phyloP scores from a whole-genome alignment of 202 grass and related monocot genomes.

The Sporobolus alterniflorus region DNA sequence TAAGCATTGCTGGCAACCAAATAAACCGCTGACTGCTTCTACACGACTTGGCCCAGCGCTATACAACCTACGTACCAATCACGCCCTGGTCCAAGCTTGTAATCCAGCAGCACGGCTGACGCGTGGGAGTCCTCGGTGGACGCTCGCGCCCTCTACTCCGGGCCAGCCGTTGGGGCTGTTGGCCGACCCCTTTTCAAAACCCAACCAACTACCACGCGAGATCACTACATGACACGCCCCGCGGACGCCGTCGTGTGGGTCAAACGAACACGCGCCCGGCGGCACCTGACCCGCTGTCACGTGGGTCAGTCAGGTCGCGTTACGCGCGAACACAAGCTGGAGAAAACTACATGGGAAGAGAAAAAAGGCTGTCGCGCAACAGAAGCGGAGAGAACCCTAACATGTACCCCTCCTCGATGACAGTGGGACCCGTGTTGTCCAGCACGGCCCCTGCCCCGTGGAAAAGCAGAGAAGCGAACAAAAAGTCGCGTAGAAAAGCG shows the following conservation, averaged over 20 bases:
- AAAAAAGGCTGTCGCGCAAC: background rate
- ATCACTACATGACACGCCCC: background rate
- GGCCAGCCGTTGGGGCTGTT: conserved; percentile 33
- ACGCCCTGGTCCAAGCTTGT: too few relatives aligned
- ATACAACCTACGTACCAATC: too few relatives aligned
- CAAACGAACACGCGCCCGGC: background rate
- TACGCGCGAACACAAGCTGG: background rate
- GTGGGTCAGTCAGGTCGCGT: background rate
- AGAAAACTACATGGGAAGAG: background rate
- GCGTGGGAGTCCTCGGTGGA: too few relatives aligned
- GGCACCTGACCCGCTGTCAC: background rate
- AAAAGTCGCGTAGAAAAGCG: background rate
- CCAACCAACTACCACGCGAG: background rate
- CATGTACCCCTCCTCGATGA: background rate
- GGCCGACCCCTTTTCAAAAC: background rate
- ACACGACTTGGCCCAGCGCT: too few relatives aligned
- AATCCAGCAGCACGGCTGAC: background rate
- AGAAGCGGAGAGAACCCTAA: background rate
- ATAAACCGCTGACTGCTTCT: too few relatives aligned
- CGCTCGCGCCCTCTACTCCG: background rate
- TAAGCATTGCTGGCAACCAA: too few relatives aligned
- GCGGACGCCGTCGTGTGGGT: conserved; percentile 13
- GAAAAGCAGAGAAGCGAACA: conserved; percentile 35
- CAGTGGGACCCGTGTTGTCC: background rate
- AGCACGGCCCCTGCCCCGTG: background rate